Base-by-base conservation (phyloP, 177 flowering plant species). In the Vitis hybrid region DNA sequence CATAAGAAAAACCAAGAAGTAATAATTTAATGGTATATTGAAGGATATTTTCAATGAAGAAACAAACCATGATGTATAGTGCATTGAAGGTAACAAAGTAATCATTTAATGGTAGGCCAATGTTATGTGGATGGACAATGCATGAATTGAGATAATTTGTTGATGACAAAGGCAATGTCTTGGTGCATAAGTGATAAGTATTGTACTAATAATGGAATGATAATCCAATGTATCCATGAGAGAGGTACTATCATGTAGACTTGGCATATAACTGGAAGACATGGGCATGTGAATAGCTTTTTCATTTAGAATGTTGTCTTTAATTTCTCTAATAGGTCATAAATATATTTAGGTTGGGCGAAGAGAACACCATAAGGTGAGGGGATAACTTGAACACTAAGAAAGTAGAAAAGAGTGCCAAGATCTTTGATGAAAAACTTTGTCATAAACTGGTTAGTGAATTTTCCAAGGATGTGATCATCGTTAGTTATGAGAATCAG, bases 91-190 rank as follows among this genome's bases (percentile, higher is more conserved):
- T 63, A 63, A 39, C 66, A 5, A 15, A 55, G 57, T 55, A 55
- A 55, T 16, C 57, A 16, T 55, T 55, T 55, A 13, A 55, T 16
- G 5, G 49, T 20, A 15, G 51, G 3, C 52, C 45, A 29, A 20
- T 63, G 66, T 12, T 63, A 22, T 5, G 66, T 63, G 52, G 66
- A 45, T 45, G 66, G 66, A 45, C 52, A 20, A 48, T 63, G 66
- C 52, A 63, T 63, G 18, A 63, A 63, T 48, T 63, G 66, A 63
- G 52, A 63, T 29, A 63, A 48, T 48, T 63, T 63, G 51, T 63
- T 63, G 51, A 63, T 52, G 18, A 52, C 52, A 29, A 63, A 45
- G 19, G 52, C 51, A 45, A 45, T n/a, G 66, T 26, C 26, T 26
- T 2, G 26, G 26, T 26, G 26, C 26, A 26, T 26, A 26, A 26